Conservation (phyloP, 2,329 filamentous ascomycete genomes). For the Aspergillus fischeri region DNA sequence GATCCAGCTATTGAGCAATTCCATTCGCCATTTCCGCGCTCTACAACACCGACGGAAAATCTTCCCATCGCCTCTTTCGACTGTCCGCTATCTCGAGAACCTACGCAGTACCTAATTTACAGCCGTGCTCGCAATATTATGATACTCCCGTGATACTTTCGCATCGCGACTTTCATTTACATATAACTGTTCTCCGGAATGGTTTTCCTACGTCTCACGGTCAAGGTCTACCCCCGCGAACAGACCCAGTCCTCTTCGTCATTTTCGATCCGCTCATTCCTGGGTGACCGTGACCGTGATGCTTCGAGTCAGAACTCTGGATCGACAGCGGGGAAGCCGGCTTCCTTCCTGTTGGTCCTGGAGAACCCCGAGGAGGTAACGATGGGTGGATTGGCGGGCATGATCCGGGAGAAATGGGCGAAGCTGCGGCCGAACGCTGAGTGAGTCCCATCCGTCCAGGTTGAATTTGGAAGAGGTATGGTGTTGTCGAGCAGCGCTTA, state of each 20-base stretch:
- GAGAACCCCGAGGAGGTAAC: conserved; percentile 28
- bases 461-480: not conserved
- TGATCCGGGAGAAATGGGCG: conserved; percentile 32
- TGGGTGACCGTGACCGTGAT: conserved; percentile 13
- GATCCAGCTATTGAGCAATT: not conserved
- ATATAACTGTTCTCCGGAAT: conserved; percentile 15
- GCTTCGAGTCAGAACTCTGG: conserved; percentile 8
- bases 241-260: conserved; percentile 14
- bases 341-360: conserved; percentile 29
- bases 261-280: conserved; percentile 10
- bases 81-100: not conserved
- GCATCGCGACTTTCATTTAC: not conserved
- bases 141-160: not conserved
- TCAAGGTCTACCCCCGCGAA: conserved; percentile 31
- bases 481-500: conserved; percentile 2
- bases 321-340: conserved; percentile 14
- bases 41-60: not conserved
- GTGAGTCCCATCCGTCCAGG: conserved; percentile 21
- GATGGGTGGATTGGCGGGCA: conserved; percentile 25
- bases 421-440: conserved; percentile 27
- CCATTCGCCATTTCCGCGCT: not conserved
- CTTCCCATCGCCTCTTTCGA: not conserved
- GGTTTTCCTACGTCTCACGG: conserved; percentile 35
- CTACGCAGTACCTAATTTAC: not conserved
- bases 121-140: not conserved